Conservation (phyloP, 495 filamentous ascomycete genomes). For the Xylaria castorea region DNA sequence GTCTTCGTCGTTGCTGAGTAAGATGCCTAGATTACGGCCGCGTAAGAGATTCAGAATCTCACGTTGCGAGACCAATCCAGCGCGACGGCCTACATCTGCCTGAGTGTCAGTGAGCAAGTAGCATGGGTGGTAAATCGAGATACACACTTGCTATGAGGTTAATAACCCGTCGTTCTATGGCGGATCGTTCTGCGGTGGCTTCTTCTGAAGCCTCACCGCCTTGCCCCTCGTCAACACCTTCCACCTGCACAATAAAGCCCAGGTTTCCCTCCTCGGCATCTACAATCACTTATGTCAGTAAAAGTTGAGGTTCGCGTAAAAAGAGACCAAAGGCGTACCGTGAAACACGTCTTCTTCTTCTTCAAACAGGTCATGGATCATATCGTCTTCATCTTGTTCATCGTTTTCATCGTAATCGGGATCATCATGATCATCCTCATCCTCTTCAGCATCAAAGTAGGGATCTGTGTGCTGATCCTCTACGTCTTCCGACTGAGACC, state of each 20-base stretch:
- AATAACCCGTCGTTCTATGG: conserved; percentile 40
- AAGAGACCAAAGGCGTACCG: neutral
- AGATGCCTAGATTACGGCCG: conserved; percentile 48
- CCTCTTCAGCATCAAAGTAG: conserved; percentile 39
- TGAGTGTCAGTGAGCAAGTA: neutral
- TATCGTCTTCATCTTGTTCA: conserved; percentile 48
- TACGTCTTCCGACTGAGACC: conserved; percentile 31
- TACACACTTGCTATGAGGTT: conserved; percentile 40
- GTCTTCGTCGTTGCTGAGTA: conserved; percentile 46
- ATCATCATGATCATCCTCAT: conserved; percentile 49
- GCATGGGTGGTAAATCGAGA: neutral
- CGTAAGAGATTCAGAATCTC: conserved; percentile 58
- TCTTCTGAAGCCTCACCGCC: conserved; percentile 31
- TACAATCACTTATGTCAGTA: conserved; percentile 19
- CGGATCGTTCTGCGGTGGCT: conserved; percentile 30
- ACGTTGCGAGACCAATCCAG: conserved; percentile 45
- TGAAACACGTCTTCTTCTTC: conserved; percentile 50
- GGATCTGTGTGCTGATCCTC: conserved; percentile 30
- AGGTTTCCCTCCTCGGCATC: conserved; percentile 41
- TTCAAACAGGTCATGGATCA: conserved; percentile 45
- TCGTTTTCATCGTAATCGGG: conserved; percentile 54
- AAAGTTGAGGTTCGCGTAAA: neutral
- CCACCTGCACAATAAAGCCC: conserved; percentile 41
- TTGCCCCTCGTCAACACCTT: conserved; percentile 42
- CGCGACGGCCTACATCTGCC: conserved; percentile 38